Conservation (phyloP, 768 basidiomycete genomes). For the Nidula microcarpa region DNA sequence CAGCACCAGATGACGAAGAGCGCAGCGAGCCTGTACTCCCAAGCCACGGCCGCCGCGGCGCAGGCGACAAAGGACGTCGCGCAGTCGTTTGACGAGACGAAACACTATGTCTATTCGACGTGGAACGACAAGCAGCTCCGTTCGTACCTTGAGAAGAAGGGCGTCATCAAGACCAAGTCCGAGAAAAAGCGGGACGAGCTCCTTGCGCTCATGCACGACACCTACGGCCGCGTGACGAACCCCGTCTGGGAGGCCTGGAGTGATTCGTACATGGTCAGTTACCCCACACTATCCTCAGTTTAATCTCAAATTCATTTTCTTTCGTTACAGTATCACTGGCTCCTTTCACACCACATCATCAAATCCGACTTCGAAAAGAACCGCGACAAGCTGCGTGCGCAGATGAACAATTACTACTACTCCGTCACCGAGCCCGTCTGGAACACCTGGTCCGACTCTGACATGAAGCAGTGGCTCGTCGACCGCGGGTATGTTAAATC, state of each 20-base stretch:
- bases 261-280: conserved; percentile 72
- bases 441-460: conserved; percentile 72
- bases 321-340: conserved; percentile 89
- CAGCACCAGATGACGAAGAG: conserved; percentile 34
- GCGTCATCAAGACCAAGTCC: conserved; percentile 59
- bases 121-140: conserved; percentile 83
- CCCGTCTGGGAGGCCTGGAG: conserved; percentile 87
- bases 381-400: conserved; percentile 57
- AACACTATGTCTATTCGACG: conserved; percentile 85
- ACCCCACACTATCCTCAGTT: too few species aligned
- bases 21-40: conserved; percentile 27
- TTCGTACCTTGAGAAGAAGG: conserved; percentile 71
- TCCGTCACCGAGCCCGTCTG: conserved; percentile 49
- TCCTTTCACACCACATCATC: conserved; percentile 73
- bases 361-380: conserved; percentile 47
- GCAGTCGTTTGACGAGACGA: conserved; percentile 61
- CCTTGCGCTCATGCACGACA: conserved; percentile 60
- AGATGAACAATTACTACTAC: conserved; percentile 84
- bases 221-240: conserved; percentile 57
- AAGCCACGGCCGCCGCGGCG: conserved; percentile 22
- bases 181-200: conserved; percentile 67
- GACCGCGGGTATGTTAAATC: conserved; percentile 69
- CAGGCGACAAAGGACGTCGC: conserved; percentile 52
- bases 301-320: too few species aligned
- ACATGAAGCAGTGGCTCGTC: conserved; percentile 78